Percentiles rank a stretch among this genome's conserved stretches.
phyloP scores from a whole-genome alignment of 352 stramenopile species.

The Phytophthora pluvialis region DNA sequence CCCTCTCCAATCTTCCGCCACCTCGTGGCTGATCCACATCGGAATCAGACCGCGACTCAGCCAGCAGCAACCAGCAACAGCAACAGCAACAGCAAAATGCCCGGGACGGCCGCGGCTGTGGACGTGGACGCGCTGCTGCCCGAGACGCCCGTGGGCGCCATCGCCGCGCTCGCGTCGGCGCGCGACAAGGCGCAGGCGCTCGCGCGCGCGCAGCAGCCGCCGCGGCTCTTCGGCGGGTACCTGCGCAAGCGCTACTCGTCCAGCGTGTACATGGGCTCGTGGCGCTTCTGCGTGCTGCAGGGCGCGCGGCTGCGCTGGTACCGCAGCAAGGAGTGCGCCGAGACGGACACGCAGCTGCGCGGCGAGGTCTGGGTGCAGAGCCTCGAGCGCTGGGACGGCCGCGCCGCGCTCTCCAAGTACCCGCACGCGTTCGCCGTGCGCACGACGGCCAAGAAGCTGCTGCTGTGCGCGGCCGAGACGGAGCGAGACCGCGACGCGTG shows the following conservation, averaged over 20 bases:
- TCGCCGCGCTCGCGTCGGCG: conserved; percentile 14
- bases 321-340: conserved; percentile 58
- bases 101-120: neutral
- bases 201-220: conserved; percentile 1
- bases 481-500: conserved; percentile 52
- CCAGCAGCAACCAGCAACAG: too few relatives aligned
- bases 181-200: conserved; percentile 8
- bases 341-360: conserved; percentile 52
- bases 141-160: conserved; percentile 25
- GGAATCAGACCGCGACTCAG: neutral
- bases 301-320: conserved; percentile 74
- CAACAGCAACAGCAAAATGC: neutral
- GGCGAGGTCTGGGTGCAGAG: conserved; percentile 68
- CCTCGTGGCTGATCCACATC: neutral
- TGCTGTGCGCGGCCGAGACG: conserved; percentile 66
- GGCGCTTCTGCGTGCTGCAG: conserved; percentile 73
- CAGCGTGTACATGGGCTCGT: conserved; percentile 81
- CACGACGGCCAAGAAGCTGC: conserved; percentile 55
- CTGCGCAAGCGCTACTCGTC: conserved; percentile 73
- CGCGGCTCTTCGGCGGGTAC: conserved; percentile 50
- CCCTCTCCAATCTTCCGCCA: conserved; percentile 8
- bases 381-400: conserved; percentile 67
- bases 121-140: conserved; percentile 17
- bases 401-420: conserved; percentile 58
- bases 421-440: conserved; percentile 69